Conservation (phyloP, 345 rosid species). For the Sapria himalayana region DNA sequence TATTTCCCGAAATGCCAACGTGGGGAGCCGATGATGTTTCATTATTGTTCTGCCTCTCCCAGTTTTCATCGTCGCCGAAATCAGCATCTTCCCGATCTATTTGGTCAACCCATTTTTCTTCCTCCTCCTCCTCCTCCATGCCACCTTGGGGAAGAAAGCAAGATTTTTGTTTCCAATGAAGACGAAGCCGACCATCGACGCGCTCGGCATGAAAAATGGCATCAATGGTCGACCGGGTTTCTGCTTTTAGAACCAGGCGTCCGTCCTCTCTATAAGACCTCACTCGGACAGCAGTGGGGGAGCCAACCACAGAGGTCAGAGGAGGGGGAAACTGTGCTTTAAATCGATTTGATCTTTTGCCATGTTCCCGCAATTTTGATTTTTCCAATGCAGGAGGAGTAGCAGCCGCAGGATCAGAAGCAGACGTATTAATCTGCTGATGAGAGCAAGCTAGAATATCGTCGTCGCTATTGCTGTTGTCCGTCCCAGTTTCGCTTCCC, state of each 20-base stretch:
- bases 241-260: conserved; percentile 35
- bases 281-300: conserved; percentile 23
- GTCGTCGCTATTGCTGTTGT: conserved; percentile 16
- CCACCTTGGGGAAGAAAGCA: conserved; percentile 6
- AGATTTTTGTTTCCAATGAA: conserved; percentile 21
- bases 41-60: conserved; percentile 11
- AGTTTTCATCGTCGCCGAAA: conserved; percentile 7
- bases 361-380: conserved; percentile 6
- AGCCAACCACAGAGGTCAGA: conserved; percentile 44
- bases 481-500: conserved; percentile 68
- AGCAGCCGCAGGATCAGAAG: conserved; percentile 1
- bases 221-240: conserved; percentile 13
- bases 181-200: conserved; percentile 57
- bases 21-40: no score
- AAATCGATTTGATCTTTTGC: conserved; percentile 12
- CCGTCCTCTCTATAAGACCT: conserved; percentile 59
- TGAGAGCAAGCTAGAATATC: conserved; percentile 15
- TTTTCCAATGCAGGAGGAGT: conserved; percentile 15
- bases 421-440: conserved; percentile 5
- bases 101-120: conserved; percentile 6
- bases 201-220: conserved; percentile 38
- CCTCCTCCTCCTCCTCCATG: conserved; percentile 7
- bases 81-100: conserved; percentile 10
- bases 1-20: conserved; percentile 15
- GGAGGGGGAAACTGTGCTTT: conserved; percentile 58